Base-by-base conservation (phyloP, 495 filamentous ascomycete species). In the Sordaria brevicollis region DNA sequence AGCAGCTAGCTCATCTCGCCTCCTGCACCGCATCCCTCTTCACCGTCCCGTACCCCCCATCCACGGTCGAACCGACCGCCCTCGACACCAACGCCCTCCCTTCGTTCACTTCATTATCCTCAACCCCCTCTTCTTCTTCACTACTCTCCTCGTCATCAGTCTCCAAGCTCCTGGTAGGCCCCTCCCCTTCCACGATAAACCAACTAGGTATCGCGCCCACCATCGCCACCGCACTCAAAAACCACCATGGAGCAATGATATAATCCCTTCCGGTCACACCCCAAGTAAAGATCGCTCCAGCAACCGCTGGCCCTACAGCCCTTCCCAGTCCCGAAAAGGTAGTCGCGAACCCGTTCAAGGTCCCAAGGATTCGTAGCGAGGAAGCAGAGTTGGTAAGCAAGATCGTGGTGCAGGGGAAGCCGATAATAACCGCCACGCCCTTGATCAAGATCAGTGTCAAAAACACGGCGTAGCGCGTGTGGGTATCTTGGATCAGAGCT, bases 381-480 rank as follows among this genome's bases (percentile, higher is more conserved):
- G 83, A 79, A 1, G 93, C 93, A 19, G 90, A 92, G 80, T 97
- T 98, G 62, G 94, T 97, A 19, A 98, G 83, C 21, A 97, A 79
- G 74, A 97, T 96, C n/a, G 91, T 95, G 17, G 85, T 89, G 77
- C 90, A 93, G 1, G 94, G 94, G 76, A 96, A 97, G 5, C 89
- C 89, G 77, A 97, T 91, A 68, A 94, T 93, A 38, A 86, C 86
- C 11, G 85, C 85, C 65, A 90, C 82, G 34, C 88, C 88, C 76
- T 94, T 96, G 72, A 87, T 70, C 13, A 93, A 78, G 81, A 93
- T 84, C 54, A 93, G 74, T 15, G 76, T 41, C 57, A 89, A 66
- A 15, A 88, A 81, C n/a, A 82, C 80, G 49, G 77, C 79, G 67
- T 86, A 80, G 49, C 83, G 81, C 38, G 73, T 68, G 2, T 77